These are phyloP conservation scores for Jatropha curcas DNA, from an alignment of 345 rosid species.

Conservation along the genomic window DNA sequence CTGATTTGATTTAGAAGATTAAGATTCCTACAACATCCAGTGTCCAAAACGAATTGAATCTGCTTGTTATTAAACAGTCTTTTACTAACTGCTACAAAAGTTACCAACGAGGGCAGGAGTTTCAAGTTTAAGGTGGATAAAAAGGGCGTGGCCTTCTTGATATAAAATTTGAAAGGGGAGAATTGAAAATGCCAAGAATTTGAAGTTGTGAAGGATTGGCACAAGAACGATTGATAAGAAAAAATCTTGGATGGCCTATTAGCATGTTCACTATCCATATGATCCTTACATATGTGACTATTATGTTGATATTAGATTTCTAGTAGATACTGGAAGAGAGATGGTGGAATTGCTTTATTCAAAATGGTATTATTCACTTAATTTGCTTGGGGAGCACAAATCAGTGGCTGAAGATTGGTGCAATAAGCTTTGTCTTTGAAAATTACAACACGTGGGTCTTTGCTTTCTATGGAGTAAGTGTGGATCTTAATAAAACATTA, in stretches of 20 bases:
- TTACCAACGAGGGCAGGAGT: neutral
- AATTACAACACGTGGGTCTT: neutral
- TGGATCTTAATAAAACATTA: neutral
- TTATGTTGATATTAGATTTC: neutral
- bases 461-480: too few relatives aligned
- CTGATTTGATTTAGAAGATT: neutral
- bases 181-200: neutral
- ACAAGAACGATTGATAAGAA: neutral
- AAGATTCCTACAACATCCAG: neutral
- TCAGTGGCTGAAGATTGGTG: neutral
- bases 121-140: neutral
- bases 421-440: neutral
- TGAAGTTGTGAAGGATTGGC: neutral
- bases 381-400: neutral
- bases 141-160: neutral
- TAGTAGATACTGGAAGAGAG: neutral
- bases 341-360: conserved; percentile 6
- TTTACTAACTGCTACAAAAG: neutral
- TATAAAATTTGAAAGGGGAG: neutral
- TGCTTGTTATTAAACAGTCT: neutral
- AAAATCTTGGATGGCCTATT: neutral
- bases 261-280: neutral
- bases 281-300: neutral
- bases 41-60: neutral
- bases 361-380: neutral